These are phyloP conservation scores for Fragaria nilgerrensis DNA, from an alignment of 306 rosid genomes.

Conservation along the genomic window DNA sequence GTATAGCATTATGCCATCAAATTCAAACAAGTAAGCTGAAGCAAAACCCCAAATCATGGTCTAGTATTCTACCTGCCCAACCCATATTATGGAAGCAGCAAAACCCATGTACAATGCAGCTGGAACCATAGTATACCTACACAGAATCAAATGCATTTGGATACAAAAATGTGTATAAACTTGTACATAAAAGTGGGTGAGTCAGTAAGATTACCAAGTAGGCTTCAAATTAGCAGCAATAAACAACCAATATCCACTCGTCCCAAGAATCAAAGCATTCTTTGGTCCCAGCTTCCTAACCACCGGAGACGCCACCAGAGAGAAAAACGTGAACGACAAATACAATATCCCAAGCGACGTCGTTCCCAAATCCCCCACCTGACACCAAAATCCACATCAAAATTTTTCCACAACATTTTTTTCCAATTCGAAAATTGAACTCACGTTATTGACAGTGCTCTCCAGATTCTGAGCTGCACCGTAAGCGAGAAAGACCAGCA, in stretches of 20 bases:
- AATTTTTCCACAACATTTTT: neutral
- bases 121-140: slow-evolving; percentile 94
- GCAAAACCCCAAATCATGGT: slow-evolving; percentile 19
- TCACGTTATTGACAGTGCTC: slow-evolving; percentile 79
- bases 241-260: slow-evolving; percentile 79
- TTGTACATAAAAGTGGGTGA: neutral
- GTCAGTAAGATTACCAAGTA: slow-evolving; percentile 47
- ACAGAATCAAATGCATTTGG: slow-evolving; percentile 10
- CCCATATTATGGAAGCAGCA: slow-evolving; percentile 98
- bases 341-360: slow-evolving; percentile 81
- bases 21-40: neutral
- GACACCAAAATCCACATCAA: slow-evolving; percentile 25
- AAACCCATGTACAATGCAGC: slow-evolving; percentile 88
- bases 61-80: slow-evolving; percentile 65
- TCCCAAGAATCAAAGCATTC: slow-evolving; percentile 77
- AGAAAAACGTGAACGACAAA: slow-evolving; percentile 75
- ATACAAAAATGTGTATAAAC: neutral
- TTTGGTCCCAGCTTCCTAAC: slow-evolving; percentile 75
- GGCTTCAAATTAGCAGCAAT: slow-evolving; percentile 91
- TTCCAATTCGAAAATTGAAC: slow-evolving; percentile 9
- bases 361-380: slow-evolving; percentile 85
- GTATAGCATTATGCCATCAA: neutral
- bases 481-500: slow-evolving; percentile 73
- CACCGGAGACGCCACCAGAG: slow-evolving; percentile 75
- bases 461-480: slow-evolving; percentile 94